These are phyloP conservation scores for Saturnispora zaruensis DNA, from an alignment of 805 yeast genomes.

Conservation along the genomic window DNA sequence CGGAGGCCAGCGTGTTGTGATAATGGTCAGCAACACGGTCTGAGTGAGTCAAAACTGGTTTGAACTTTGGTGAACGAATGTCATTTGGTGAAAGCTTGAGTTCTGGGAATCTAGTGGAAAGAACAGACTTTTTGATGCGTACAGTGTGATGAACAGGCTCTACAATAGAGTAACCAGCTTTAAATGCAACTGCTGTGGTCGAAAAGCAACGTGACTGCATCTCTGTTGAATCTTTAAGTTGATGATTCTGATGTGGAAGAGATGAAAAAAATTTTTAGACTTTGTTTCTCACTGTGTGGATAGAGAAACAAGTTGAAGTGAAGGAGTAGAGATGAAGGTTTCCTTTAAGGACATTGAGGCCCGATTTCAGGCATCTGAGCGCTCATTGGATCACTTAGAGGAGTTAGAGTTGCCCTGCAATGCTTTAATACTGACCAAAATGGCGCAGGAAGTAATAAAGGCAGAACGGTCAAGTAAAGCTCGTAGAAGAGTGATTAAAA, in stretches of 20 bases:
- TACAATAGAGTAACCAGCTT: slow-evolving; percentile 61
- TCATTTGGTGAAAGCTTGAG: slow-evolving; percentile 61
- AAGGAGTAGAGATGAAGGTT: not conserved
- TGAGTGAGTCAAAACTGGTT: slow-evolving; percentile 65
- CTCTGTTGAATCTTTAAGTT: not conserved
- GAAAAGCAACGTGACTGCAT: slow-evolving; percentile 25
- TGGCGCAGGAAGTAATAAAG: not conserved
- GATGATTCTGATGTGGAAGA: not conserved
- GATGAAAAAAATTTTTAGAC: not conserved
- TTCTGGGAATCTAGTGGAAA: slow-evolving; percentile 69
- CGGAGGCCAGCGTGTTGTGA: slow-evolving; percentile 62
- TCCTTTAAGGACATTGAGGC: slow-evolving; percentile 2
- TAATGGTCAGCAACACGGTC: slow-evolving; percentile 78
- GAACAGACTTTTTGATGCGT: slow-evolving; percentile 59
- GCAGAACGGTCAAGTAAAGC: not conserved
- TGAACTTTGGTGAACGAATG: slow-evolving; percentile 68
- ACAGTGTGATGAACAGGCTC: slow-evolving; percentile 90
- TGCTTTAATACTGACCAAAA: not conserved
- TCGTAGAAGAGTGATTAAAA: not conserved
- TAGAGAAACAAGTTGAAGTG: not conserved
- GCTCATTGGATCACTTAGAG: not conserved
- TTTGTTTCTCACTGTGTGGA: not conserved
- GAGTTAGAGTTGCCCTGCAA: not conserved
- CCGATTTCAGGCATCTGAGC: not conserved
- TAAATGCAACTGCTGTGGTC: slow-evolving; percentile 29